Evolutionary conservation across 192 early-diverging fungal species (phyloP).

Genomic region (Mortierella hygrophila): DNA sequence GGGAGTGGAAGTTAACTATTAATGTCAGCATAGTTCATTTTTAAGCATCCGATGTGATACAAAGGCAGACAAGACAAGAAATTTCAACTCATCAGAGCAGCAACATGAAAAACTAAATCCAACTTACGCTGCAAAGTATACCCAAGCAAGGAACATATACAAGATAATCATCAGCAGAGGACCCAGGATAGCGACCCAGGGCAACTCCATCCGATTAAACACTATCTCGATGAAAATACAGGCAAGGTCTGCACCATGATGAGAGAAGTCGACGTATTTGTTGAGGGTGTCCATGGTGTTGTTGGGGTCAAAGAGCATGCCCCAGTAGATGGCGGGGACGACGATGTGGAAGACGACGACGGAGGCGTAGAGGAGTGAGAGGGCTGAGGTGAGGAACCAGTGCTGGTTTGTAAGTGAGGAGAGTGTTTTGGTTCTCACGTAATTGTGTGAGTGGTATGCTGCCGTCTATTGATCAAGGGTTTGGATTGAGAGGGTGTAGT

Average conservation of each 20-base stretch:
- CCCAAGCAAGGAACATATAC: slow-evolving; percentile 56
- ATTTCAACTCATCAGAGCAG: background rate
- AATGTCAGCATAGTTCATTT: background rate
- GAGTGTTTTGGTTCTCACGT: slow-evolving; percentile 2
- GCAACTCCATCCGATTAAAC: slow-evolving; percentile 47
- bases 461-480: slow-evolving; percentile 22
- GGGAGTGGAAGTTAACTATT: background rate
- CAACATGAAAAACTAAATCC: background rate
- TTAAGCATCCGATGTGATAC: background rate
- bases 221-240: slow-evolving; percentile 46
- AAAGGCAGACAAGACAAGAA: background rate
- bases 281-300: slow-evolving; percentile 53
- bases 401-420: slow-evolving; percentile 34
- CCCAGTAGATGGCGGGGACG: slow-evolving; percentile 51
- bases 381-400: slow-evolving; percentile 49
- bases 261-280: slow-evolving; percentile 49
- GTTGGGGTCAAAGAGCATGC: slow-evolving; percentile 52
- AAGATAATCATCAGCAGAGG: slow-evolving; percentile 46
- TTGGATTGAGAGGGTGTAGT: background rate
- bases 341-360: slow-evolving; percentile 52
- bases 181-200: slow-evolving; percentile 27
- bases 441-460: slow-evolving; percentile 39
- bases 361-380: slow-evolving; percentile 37
- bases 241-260: slow-evolving; percentile 37
- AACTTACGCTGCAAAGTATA: slow-evolving; percentile 52